Evolutionary conservation across 176 grass and related monocot genomes (phyloP).

Genomic region (Juncus inflexus): DNA sequence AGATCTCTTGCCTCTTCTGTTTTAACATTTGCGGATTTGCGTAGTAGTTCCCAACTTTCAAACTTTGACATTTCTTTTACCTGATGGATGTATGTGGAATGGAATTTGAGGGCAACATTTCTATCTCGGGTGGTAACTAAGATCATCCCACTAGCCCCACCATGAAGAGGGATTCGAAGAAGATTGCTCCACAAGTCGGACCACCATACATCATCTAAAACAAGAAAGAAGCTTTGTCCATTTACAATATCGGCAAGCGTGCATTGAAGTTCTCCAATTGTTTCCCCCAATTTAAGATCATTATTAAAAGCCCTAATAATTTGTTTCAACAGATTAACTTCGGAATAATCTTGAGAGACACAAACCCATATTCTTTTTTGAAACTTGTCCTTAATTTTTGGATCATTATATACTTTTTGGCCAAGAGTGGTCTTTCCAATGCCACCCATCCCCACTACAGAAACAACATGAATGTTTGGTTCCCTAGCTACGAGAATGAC

Average conservation of each 20-base stretch:
- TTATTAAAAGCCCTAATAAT: not conserved
- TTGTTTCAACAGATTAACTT: conserved; percentile 3
- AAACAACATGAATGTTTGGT: not conserved
- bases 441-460: conserved; percentile 22
- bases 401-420: conserved; percentile 29
- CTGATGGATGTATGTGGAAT: not conserved
- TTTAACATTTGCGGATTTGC: not conserved
- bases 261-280: not conserved
- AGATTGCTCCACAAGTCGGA: conserved; percentile 24
- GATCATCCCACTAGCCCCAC: not conserved
- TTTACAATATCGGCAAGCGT: not conserved
- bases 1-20: not conserved
- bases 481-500: not conserved
- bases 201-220: conserved; percentile 32
- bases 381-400: conserved; percentile 4
- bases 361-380: conserved; percentile 18
- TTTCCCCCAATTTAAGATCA: not conserved
- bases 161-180: not conserved
- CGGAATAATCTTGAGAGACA: conserved; percentile 23
- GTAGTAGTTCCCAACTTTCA: conserved; percentile 19
- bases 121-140: conserved; percentile 16
- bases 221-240: conserved; percentile 9
- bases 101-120: conserved; percentile 10
- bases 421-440: conserved; percentile 38
- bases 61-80: not conserved